A percentile compares a stretch with the other conserved stretches of the same genome.
These are phyloP conservation scores for Kuraishia borneana DNA, from an alignment of 805 yeast genomes.

Conservation along the genomic window DNA sequence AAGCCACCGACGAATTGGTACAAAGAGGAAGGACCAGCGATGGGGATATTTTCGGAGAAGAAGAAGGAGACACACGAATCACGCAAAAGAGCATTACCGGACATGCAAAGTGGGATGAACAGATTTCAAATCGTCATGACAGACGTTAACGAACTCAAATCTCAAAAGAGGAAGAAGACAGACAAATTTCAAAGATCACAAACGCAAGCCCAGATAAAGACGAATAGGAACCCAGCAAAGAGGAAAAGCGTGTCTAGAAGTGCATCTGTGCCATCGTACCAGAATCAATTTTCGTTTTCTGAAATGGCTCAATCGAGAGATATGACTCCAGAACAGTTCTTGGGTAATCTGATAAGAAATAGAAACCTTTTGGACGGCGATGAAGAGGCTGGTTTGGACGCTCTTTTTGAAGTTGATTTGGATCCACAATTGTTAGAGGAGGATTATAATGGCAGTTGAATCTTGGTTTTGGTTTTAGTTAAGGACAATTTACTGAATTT, in stretches of 20 bases:
- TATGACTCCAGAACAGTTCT: background rate
- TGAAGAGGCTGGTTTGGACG: background rate
- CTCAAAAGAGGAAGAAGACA: background rate
- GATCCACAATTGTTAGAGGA: background rate
- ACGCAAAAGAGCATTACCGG: slow-evolving; percentile 5
- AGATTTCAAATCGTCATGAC: slow-evolving; percentile 35
- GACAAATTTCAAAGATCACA: background rate
- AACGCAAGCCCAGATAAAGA: background rate
- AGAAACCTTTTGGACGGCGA: background rate
- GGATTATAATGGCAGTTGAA: background rate
- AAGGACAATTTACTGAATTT: background rate
- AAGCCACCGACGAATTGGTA: slow-evolving; percentile 1
- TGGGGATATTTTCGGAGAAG: slow-evolving; percentile 18
- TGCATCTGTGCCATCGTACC: background rate
- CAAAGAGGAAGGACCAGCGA: slow-evolving; percentile 14
- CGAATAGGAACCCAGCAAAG: background rate
- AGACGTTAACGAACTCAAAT: slow-evolving; percentile 18
- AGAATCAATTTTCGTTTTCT: background rate
- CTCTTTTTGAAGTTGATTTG: background rate
- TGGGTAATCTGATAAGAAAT: background rate
- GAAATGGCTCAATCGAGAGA: background rate
- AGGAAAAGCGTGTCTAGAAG: background rate
- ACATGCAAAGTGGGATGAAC: slow-evolving; percentile 28
- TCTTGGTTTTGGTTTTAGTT: background rate
- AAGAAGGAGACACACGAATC: slow-evolving; percentile 1